Evolutionary conservation across 306 rosid genomes (phyloP), one percentile per base, ranked within the genome.

Genomic region (Ormosia semicastrata): DNA sequence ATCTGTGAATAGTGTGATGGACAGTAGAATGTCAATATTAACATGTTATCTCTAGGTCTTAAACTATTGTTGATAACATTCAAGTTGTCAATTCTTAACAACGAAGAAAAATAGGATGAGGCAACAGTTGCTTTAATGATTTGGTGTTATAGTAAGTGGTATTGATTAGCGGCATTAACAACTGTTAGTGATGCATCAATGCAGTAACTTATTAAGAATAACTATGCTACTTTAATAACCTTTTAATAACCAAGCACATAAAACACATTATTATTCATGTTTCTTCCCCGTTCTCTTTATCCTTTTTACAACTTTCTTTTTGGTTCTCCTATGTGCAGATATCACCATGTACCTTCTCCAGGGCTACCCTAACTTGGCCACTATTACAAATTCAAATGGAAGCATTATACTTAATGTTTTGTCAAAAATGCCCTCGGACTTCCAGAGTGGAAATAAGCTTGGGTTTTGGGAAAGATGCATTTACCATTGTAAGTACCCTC

Each of bases 361-460:
- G 34, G 76, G 36, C 6, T 71, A 82, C 74, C 81, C 88, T 64
- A 80, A 80, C 75, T 71, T 88, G 73, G 88, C 82, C 50, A 75
- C 76, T 18, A 29, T 85, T 49, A 37, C 76, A 24, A 73, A 85
- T 18, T 75, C 85, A 50, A 85, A 79, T 29, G 88, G 91, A 43
- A 82, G 89, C 80, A 37, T 70, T 41, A 70, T 88, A 65, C 86
- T 88, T 5, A 79, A 79, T 76, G 89, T 85, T 49, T 34, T 88
- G 65, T 85, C 91, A 10, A 85, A 76, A 71, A 49, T 64, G 71
- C 85, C 89, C n/a, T 81, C 92, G 14, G 78, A 76, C 76, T 90
- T 90, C 75, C 89, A 78, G n/a, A 83, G 92, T 88, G 90, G 88
- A 71, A 77, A 70, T 36, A 86, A 81, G 58, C 77, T 90, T 81